These are phyloP conservation scores for Calonectria pteridis DNA, from an alignment of 2,329 filamentous ascomycete species.

Conservation along the genomic window DNA sequence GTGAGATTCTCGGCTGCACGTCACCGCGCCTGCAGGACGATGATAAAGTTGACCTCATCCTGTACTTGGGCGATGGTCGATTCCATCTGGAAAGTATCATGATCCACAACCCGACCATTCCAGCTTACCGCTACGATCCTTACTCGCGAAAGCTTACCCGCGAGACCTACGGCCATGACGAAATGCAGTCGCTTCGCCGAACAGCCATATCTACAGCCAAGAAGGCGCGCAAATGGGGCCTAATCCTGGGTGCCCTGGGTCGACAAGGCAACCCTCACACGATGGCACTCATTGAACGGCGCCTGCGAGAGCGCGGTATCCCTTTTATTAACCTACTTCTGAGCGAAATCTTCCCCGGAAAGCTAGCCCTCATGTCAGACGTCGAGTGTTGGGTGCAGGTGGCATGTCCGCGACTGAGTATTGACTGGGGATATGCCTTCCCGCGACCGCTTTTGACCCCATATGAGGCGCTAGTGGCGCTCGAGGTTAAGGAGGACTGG, in stretches of 20 bases:
- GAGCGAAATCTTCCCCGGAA: conserved; percentile 96
- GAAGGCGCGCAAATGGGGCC: conserved; percentile 87
- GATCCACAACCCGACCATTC: conserved; percentile 94
- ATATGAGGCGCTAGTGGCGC: conserved; percentile 93
- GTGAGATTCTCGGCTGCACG: conserved; percentile 97
- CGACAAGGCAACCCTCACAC: conserved; percentile 97
- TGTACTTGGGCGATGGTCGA: conserved; percentile 92
- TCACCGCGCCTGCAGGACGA: conserved; percentile 77
- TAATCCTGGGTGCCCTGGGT: conserved; percentile 93
- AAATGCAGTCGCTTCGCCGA: conserved; percentile 86
- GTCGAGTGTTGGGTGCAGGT: conserved; percentile 99
- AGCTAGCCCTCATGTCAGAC: conserved; percentile 91
- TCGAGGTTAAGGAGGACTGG: conserved; percentile 85
- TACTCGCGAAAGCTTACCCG: conserved; percentile 93
- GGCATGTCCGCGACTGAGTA: conserved; percentile 94
- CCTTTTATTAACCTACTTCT: conserved; percentile 88
- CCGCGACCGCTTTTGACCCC: conserved; percentile 88
- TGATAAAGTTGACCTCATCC: conserved; percentile 77
- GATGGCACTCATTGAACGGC: conserved; percentile 85
- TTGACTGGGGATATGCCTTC: conserved; percentile 99
- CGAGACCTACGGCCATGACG: conserved; percentile 91
- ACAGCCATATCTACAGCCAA: conserved; percentile 83
- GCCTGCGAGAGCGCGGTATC: conserved; percentile 78
- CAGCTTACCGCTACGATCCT: conserved; percentile 96
- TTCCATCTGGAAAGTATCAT: conserved; percentile 99